Evolutionary conservation across 352 stramenopile genomes (phyloP).

Genomic region (Pythium aquatile): DNA sequence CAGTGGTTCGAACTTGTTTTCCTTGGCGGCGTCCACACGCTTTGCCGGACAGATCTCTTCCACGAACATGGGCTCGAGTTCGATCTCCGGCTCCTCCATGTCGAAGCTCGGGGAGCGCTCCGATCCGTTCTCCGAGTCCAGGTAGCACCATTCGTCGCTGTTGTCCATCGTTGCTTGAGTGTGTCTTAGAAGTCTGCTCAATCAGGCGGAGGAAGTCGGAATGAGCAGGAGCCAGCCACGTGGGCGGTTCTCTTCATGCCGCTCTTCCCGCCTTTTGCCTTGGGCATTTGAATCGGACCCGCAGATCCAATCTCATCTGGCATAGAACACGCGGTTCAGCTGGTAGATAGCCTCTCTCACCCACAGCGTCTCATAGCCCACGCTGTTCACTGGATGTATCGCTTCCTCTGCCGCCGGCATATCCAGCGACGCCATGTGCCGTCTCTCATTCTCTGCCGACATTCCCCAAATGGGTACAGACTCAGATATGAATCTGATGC

Average conservation of each 20-base stretch:
- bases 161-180: slow-evolving; percentile 23
- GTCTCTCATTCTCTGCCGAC: not conserved
- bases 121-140: slow-evolving; percentile 43
- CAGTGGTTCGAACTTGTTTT: too few species aligned
- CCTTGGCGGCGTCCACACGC: slow-evolving; percentile 4
- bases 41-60: slow-evolving; percentile 25
- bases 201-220: not conserved
- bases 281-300: not conserved
- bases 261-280: not conserved
- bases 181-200: not conserved
- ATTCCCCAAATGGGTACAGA: not conserved
- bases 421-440: not conserved
- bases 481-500: not conserved
- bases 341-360: not conserved
- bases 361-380: not conserved
- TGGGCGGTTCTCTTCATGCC: not conserved
- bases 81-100: slow-evolving; percentile 13
- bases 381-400: not conserved
- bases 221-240: not conserved
- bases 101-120: slow-evolving; percentile 21
- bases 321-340: not conserved
- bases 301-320: not conserved
- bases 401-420: not conserved
- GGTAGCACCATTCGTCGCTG: slow-evolving; percentile 59
- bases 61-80: slow-evolving; percentile 22